A percentile compares a stretch with the other conserved stretches of the same genome.
phyloP scores from a whole-genome alignment of 1,284 basidiomycete genomes.

The Fomitopsis pinicola region DNA sequence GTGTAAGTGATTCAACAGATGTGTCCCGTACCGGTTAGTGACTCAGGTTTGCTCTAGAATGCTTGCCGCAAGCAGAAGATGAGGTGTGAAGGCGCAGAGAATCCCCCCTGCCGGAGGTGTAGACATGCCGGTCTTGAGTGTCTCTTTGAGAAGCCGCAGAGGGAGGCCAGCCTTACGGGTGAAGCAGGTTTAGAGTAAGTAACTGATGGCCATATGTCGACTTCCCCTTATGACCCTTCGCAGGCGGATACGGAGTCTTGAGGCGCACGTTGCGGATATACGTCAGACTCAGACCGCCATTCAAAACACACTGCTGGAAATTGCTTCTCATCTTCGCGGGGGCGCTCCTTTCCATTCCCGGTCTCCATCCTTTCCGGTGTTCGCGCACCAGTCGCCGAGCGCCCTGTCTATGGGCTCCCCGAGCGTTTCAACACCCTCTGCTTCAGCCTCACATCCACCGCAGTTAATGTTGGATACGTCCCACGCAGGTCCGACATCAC shows the following conservation, averaged over 20 bases:
- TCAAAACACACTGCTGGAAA: constrained; percentile 72
- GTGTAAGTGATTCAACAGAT: constrained; percentile 45
- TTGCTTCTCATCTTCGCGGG: constrained; percentile 64
- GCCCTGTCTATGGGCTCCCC: constrained; percentile 55
- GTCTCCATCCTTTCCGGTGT: constrained; percentile 62
- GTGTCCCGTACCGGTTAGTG: constrained; percentile 3
- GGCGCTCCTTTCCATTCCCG: constrained; percentile 42
- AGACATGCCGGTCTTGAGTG: constrained; percentile 81
- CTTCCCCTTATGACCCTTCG: constrained; percentile 12
- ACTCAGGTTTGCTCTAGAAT: constrained; percentile 45
- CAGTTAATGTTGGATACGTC: constrained; percentile 35
- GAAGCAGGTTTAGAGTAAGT: constrained; percentile 86
- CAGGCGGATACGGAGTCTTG: constrained; percentile 84
- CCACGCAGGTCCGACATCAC: constrained; percentile 19
- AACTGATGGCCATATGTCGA: constrained; percentile 2
- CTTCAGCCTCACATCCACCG: constrained; percentile 31
- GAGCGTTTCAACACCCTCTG: constrained; percentile 53
- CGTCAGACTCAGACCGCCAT: constrained; percentile 66
- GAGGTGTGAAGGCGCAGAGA: constrained; percentile 87
- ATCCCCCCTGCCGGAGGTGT: constrained; percentile 87
- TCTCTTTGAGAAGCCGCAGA: constrained; percentile 85
- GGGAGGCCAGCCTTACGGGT: constrained; percentile 79
- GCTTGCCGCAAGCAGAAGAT: constrained; percentile 85
- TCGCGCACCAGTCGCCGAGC: constrained; percentile 59
- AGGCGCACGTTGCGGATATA: constrained; percentile 78